A percentile compares a stretch with the other conserved stretches of the same genome.
These are phyloP conservation scores for Hypoxylon fragiforme DNA, from an alignment of 495 filamentous ascomycete genomes.

Conservation along the genomic window DNA sequence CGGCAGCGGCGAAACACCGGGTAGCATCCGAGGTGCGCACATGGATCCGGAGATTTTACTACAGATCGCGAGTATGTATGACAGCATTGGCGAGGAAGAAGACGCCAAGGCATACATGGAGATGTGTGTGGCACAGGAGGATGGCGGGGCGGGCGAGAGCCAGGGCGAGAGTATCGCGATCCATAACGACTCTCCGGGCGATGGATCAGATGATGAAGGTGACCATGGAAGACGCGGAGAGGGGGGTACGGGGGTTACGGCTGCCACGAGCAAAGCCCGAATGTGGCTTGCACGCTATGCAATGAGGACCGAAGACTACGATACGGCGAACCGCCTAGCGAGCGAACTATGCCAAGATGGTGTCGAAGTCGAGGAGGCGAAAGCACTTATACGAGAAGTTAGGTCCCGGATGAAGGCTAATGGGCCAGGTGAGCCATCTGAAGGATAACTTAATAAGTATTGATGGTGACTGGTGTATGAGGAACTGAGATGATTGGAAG, in stretches of 20 bases:
- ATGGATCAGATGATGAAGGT: slow-evolving; percentile 57
- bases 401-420: slow-evolving; percentile 72
- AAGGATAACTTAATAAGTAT: slow-evolving; percentile 5
- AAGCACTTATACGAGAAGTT: slow-evolving; percentile 89
- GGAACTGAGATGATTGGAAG: neutral
- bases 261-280: slow-evolving; percentile 84
- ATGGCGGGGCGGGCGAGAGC: slow-evolving; percentile 51
- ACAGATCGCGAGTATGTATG: slow-evolving; percentile 88
- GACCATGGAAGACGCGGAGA: slow-evolving; percentile 42
- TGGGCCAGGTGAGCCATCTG: slow-evolving; percentile 19
- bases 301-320: slow-evolving; percentile 71
- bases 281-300: slow-evolving; percentile 91
- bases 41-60: slow-evolving; percentile 89
- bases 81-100: slow-evolving; percentile 70
- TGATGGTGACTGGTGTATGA: neutral
- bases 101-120: slow-evolving; percentile 95
- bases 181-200: slow-evolving; percentile 52
- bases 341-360: slow-evolving; percentile 95
- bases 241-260: slow-evolving; percentile 75
- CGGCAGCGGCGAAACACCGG: slow-evolving; percentile 41
- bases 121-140: slow-evolving; percentile 87
- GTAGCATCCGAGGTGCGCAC: slow-evolving; percentile 47
- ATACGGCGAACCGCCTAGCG: slow-evolving; percentile 76
- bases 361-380: slow-evolving; percentile 96
- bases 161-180: slow-evolving; percentile 54